phyloP scores from a whole-genome alignment of 495 filamentous ascomycete species.

The Aspergillus cristatus region DNA sequence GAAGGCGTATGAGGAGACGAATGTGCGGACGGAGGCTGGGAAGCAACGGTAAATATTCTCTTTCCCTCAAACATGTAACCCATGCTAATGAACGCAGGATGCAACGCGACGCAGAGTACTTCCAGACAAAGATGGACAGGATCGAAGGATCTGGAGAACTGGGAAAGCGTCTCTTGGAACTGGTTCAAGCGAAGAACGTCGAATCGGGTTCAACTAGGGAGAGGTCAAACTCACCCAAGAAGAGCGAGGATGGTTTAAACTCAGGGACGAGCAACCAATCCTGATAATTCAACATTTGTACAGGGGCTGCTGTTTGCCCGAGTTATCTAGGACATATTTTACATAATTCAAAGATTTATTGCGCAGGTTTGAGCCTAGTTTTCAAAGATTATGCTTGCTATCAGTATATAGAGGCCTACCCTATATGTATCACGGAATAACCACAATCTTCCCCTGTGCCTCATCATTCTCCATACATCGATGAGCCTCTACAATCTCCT shows the following conservation, averaged over 20 bases:
- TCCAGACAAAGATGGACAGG: slow-evolving; percentile 63
- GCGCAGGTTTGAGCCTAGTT: too few species aligned
- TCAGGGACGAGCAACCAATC: too few species aligned
- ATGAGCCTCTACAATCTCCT: slow-evolving; percentile 43
- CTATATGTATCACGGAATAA: slow-evolving; percentile 13
- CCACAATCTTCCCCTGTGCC: slow-evolving; percentile 31
- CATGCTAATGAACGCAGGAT: slow-evolving; percentile 48
- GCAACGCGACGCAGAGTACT: slow-evolving; percentile 67
- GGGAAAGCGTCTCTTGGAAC: slow-evolving; percentile 54
- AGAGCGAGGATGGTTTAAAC: too few species aligned
- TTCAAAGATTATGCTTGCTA: too few species aligned
- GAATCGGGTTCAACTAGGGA: not conserved
- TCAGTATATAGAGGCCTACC: too few species aligned
- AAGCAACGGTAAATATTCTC: slow-evolving; percentile 55
- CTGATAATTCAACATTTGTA: too few species aligned
- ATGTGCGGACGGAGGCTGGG: slow-evolving; percentile 54
- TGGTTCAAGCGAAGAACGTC: slow-evolving; percentile 54
- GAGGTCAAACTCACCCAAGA: too few species aligned
- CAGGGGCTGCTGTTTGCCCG: too few species aligned
- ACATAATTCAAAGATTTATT: too few species aligned
- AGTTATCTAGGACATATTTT: too few species aligned
- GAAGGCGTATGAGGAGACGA: slow-evolving; percentile 59
- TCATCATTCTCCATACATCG: slow-evolving; percentile 28
- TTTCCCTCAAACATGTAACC: not conserved
- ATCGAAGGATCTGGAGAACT: slow-evolving; percentile 72